Conservation (phyloP, 148 eudicot species). For the Dianthus caryophyllus region DNA sequence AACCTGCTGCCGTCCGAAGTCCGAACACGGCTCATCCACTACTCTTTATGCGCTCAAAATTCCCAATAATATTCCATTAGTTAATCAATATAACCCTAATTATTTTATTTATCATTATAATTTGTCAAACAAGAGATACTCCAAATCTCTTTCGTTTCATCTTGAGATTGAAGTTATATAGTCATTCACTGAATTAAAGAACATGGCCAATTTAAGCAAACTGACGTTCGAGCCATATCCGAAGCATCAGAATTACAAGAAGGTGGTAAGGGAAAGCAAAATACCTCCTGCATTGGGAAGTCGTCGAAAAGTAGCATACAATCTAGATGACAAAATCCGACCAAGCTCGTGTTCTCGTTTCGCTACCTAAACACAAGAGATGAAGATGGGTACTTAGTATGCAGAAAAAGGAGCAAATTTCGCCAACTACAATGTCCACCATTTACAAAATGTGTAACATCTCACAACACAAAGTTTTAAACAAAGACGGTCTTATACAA, state of each 20-base stretch:
- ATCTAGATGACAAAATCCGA: conserved; percentile 36
- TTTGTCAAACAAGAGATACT: conserved; percentile 2
- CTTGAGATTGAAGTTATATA: not conserved
- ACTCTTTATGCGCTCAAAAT: no score
- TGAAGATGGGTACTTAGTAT: not conserved
- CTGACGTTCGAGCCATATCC: not conserved
- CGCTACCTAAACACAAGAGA: conserved; percentile 36
- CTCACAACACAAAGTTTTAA: no score
- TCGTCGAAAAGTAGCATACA: conserved; percentile 31
- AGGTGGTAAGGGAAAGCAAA: not conserved
- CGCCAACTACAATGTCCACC: not conserved
- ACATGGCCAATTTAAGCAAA: not conserved
- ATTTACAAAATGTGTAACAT: not conserved
- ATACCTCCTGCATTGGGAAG: conserved; percentile 44
- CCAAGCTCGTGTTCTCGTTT: conserved; percentile 44
- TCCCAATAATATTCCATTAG: not conserved
- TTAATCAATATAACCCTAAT: not conserved
- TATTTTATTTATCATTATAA: no score
- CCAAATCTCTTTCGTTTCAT: not conserved
- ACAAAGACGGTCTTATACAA: no score
- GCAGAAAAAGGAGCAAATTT: not conserved
- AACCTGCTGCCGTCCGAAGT: no score
- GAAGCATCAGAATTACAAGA: not conserved
- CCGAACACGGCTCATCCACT: no score
- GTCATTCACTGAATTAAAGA: not conserved